A percentile compares a stretch with the other conserved stretches of the same genome.
Evolutionary conservation across 805 yeast species (phyloP).

Genomic region (Cyberlindnera bimundalis): DNA sequence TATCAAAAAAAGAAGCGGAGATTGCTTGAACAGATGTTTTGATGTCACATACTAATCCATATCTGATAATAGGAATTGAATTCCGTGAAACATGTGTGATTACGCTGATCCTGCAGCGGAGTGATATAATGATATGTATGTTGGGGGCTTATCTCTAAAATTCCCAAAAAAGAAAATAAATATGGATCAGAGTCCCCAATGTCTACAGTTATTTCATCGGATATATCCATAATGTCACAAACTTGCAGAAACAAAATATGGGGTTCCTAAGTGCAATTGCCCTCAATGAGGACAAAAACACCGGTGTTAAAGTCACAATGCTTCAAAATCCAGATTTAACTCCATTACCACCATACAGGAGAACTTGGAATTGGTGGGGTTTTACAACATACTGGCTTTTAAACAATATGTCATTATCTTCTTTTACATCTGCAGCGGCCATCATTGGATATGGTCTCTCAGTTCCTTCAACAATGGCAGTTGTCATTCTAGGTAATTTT

Average conservation of each 20-base stretch:
- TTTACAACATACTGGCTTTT: slow-evolving; percentile 43
- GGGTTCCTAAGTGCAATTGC: slow-evolving; percentile 11
- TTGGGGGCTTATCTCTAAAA: too few relatives aligned
- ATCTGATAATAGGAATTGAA: too few relatives aligned
- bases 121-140: too few relatives aligned
- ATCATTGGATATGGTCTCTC: slow-evolving; percentile 42
- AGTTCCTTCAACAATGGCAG: slow-evolving; percentile 44
- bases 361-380: slow-evolving; percentile 40
- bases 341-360: slow-evolving; percentile 24
- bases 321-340: slow-evolving; percentile 9
- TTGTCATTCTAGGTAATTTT: slow-evolving; percentile 40
- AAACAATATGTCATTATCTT: slow-evolving; percentile 42
- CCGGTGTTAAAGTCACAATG: slow-evolving; percentile 6
- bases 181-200: too few relatives aligned
- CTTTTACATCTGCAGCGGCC: slow-evolving; percentile 46
- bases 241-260: slow-evolving; percentile 23
- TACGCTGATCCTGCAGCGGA: too few relatives aligned
- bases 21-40: too few relatives aligned
- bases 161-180: too few relatives aligned
- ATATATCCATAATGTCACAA: too few relatives aligned
- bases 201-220: too few relatives aligned
- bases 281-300: slow-evolving; percentile 19
- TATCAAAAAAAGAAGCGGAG: too few relatives aligned
- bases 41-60: too few relatives aligned
- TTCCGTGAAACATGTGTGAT: too few relatives aligned